Evolutionary conservation across 2,329 filamentous ascomycete genomes (phyloP), one percentile per base, ranked within the genome.

Genomic region (Trichoderma hamatum): DNA sequence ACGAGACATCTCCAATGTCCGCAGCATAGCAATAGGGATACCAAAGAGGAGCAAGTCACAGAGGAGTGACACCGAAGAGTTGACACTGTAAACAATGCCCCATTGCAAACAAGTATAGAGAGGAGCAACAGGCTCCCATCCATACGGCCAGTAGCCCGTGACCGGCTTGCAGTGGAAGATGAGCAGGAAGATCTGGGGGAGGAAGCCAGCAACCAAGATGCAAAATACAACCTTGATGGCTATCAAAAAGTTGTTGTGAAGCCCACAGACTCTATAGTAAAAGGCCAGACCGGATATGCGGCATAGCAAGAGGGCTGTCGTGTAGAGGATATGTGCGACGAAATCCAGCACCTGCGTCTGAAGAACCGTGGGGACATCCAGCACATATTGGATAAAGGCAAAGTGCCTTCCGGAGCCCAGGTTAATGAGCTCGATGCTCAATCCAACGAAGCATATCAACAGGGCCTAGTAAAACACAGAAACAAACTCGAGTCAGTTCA

Each of bases 261-360:
- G 73, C 5, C 76, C 77, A 70, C 81, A 82, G 3, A 86, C 76
- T 3, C 84, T 82, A 62, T 80, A 77, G 73, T 86, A 86, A 67
- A 86, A 85, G 0, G 84, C 83, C 5, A 86, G 76, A 70, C 84
- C 84, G 0, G 84, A 86, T 1, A 85, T 73, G 14, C 84, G 83
- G 69, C 84, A 85, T 13, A 84, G 72, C 30, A 85, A 78, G 2
- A 86, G 78, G 2, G 84, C 80, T 0, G 81, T 81, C 1, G 84
- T 85, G 73, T 86, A 86, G 69, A 86, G 73, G 26, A 86, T 80
- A 73, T 86, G 84, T 19, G 84, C 83, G 43, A 76, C 74, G 60
- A 85, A 85, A 72, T 86, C 84, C 69, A 84, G 75, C 0, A 84
- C 73, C 72, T 86, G 81, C 0, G 82, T 84, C 11, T 75, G 19